These are phyloP conservation scores for Hemisphaericaspora subhashii DNA, from an alignment of 1,139 yeast genomes.

Conservation along the genomic window DNA sequence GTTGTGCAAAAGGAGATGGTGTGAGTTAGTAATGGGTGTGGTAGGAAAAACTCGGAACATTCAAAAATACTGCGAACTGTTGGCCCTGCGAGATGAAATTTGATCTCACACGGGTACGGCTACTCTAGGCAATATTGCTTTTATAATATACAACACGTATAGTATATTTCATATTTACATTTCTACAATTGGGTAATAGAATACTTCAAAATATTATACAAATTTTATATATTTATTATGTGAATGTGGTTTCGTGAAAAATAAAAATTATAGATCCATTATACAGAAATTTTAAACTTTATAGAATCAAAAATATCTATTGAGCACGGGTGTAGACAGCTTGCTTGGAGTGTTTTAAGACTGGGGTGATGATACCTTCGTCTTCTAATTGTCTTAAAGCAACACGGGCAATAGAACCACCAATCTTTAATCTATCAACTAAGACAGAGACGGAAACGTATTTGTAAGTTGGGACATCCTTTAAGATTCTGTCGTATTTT, in stretches of 20 bases:
- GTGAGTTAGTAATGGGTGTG: background rate
- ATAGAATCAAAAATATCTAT: conserved; percentile 17
- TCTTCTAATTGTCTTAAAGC: conserved; percentile 95
- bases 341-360: conserved; percentile 95
- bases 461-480: conserved; percentile 99
- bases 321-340: conserved; percentile 87
- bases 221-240: conserved; percentile 10
- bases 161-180: too few relatives aligned
- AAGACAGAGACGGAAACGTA: conserved; percentile 96
- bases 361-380: conserved; percentile 94
- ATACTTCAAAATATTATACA: conserved; percentile 6
- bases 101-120: too few relatives aligned
- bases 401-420: conserved; percentile 98
- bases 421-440: conserved; percentile 98
- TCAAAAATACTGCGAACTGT: background rate
- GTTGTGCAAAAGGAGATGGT: background rate
- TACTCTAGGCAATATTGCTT: too few relatives aligned
- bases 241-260: conserved; percentile 5
- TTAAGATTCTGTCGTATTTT: conserved; percentile 97
- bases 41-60: background rate
- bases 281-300: conserved; percentile 7
- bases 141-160: too few relatives aligned
- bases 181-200: background rate
- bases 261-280: conserved; percentile 4
- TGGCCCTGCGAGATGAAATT: background rate